Conservation (phyloP, 1,284 basidiomycete genomes). For the Sporisorium sorghi region DNA sequence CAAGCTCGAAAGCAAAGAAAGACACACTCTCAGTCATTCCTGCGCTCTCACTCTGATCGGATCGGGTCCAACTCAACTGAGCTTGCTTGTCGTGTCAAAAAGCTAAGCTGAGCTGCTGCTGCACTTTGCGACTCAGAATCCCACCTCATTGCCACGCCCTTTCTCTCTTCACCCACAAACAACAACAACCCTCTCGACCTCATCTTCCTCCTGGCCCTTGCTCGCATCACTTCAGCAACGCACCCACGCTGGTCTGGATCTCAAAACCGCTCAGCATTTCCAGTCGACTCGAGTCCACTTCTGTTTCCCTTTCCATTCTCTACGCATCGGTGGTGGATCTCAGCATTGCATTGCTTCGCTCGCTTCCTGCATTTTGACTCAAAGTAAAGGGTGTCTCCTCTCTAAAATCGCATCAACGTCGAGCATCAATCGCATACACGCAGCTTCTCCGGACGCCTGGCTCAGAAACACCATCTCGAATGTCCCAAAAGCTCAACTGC, state of each 20-base stretch:
- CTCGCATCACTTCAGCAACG: neutral
- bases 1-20: neutral
- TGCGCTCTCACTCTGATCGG: constrained; percentile 6
- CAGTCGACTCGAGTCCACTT: too few relatives aligned
- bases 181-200: neutral
- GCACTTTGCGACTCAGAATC: neutral
- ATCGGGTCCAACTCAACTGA: constrained; percentile 5
- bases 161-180: constrained; percentile 3
- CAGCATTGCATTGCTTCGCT: neutral
- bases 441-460: neutral
- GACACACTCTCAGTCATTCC: neutral
- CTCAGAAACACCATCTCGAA: too few relatives aligned
- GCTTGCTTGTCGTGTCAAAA: too few relatives aligned
- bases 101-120: too few relatives aligned
- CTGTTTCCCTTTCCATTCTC: neutral
- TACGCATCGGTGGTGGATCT: neutral
- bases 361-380: neutral
- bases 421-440: neutral
- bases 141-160: constrained; percentile 4
- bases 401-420: neutral
- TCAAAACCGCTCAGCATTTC: too few relatives aligned
- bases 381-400: neutral
- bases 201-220: neutral
- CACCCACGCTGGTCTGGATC: neutral
- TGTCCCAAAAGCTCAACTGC: too few relatives aligned